Percentiles rank a stretch among this genome's conserved stretches.
These are phyloP conservation scores for Planoprotostelium fungivorum DNA, from an alignment of 78 protist genomes.

Conservation along the genomic window DNA sequence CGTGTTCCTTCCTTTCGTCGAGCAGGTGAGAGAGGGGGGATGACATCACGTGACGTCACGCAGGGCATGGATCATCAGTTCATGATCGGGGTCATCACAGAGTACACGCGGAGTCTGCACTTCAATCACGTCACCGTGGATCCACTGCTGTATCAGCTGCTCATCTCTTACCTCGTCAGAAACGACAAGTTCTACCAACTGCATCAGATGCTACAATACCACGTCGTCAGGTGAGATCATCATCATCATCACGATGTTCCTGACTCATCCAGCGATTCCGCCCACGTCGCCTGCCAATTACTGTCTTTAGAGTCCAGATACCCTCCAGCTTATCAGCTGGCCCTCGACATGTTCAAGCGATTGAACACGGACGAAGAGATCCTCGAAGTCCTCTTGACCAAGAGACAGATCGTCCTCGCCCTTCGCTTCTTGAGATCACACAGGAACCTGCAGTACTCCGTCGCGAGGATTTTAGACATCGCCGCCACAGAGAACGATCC, in stretches of 20 bases:
- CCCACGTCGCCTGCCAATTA: constrained; percentile 23
- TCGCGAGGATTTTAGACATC: not conserved
- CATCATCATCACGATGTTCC: not conserved
- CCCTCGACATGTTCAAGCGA: constrained; percentile 40
- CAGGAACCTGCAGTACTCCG: not conserved
- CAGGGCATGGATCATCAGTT: not conserved
- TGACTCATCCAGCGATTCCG: not conserved
- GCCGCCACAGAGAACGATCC: constrained; percentile 4
- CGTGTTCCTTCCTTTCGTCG: not conserved
- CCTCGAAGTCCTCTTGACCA: not conserved
- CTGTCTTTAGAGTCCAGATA: constrained; percentile 4
- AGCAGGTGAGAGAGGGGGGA: not conserved
- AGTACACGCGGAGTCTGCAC: constrained; percentile 11
- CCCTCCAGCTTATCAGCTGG: constrained; percentile 37
- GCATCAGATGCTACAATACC: constrained; percentile 35
- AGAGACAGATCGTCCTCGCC: not conserved
- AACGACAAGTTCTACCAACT: constrained; percentile 11
- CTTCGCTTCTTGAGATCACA: constrained; percentile 3
- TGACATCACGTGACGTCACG: not conserved
- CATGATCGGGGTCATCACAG: not conserved
- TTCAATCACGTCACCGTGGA: not conserved
- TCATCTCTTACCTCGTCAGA: constrained; percentile 10
- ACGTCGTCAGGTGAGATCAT: constrained; percentile 11
- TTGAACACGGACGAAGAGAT: not conserved
- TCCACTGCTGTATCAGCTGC: not conserved